Percentiles rank a stretch among this genome's conserved stretches.
phyloP scores from a whole-genome alignment of 2,329 filamentous ascomycete species.

The Fusarium irregulare region DNA sequence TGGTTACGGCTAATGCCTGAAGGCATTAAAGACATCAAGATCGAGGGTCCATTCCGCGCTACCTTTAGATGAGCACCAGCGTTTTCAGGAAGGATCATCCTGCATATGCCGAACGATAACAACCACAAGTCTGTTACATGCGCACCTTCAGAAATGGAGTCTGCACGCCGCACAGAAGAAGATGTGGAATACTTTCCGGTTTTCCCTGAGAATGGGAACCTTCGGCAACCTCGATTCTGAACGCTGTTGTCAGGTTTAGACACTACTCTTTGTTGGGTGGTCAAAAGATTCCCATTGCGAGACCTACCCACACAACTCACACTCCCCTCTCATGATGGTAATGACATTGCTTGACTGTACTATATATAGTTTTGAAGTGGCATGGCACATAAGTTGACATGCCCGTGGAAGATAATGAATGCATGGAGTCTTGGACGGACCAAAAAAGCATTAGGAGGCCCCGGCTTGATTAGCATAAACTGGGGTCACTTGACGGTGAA shows the following conservation, averaged over 20 bases:
- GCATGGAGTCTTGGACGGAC: conserved; percentile 39
- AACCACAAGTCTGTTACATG: not conserved
- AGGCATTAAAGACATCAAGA: conserved; percentile 65
- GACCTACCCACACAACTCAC: conserved; percentile 9
- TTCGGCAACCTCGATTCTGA: conserved; percentile 8
- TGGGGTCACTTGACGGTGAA: conserved; percentile 33
- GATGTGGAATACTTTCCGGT: conserved; percentile 11
- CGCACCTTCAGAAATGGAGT: conserved; percentile 25
- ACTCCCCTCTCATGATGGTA: conserved; percentile 25
- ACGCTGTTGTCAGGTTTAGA: not conserved
- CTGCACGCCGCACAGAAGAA: conserved; percentile 9
- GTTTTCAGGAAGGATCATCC: not conserved
- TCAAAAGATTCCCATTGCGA: not conserved
- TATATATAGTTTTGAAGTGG: conserved; percentile 23
- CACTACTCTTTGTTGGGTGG: conserved; percentile 9
- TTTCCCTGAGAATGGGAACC: conserved; percentile 35
- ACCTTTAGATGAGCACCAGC: conserved; percentile 40
- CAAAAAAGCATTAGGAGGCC: conserved; percentile 36
- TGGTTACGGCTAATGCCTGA: conserved; percentile 70
- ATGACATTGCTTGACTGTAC: conserved; percentile 18
- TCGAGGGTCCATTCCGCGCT: conserved; percentile 61
- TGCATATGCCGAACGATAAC: conserved; percentile 11
- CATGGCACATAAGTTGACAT: conserved; percentile 37
- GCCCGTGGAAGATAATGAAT: conserved; percentile 42
- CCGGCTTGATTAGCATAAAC: conserved; percentile 30